These are phyloP conservation scores for Zymoseptoria pseudotritici DNA, from an alignment of 2,329 filamentous ascomycete species.

Conservation along the genomic window DNA sequence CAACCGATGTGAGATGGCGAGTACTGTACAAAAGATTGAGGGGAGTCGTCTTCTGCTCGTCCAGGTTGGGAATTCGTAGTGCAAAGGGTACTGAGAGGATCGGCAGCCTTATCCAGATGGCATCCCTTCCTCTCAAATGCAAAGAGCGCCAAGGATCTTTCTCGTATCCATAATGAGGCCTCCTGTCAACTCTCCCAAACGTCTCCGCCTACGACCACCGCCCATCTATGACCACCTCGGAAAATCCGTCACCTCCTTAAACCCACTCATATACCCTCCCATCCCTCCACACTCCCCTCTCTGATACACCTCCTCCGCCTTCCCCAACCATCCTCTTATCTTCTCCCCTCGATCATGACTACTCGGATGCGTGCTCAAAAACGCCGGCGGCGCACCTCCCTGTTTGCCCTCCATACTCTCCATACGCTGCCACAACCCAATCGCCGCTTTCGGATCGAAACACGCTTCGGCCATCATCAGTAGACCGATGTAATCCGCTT, in stretches of 20 bases:
- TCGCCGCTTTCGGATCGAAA: constrained; percentile 62
- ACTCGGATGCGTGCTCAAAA: constrained; percentile 70
- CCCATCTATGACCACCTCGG: no score
- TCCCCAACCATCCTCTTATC: constrained; percentile 52
- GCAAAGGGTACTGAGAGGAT: no score
- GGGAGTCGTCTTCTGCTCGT: no score
- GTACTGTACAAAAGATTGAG: no score
- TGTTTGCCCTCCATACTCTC: constrained; percentile 52
- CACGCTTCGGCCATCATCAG: constrained; percentile 79
- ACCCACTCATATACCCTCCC: constrained; percentile 9
- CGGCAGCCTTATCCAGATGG: no score
- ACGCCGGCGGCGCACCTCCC: constrained; percentile 52
- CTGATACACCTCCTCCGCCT: constrained; percentile 34
- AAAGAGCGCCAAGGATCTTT: no score
- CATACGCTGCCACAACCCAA: constrained; percentile 50
- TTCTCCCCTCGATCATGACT: constrained; percentile 58
- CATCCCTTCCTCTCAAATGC: no score
- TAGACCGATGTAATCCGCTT: constrained; percentile 73
- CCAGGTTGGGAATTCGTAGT: no score
- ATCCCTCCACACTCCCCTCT: constrained; percentile 19
- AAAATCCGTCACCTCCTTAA: background rate
- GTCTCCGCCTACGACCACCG: no score
- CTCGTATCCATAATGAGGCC: no score
- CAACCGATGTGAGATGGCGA: no score
- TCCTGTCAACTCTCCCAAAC: no score